These are phyloP conservation scores for Sordariomycetes sp. DNA, from an alignment of 2,329 filamentous ascomycete species.

Conservation along the genomic window DNA sequence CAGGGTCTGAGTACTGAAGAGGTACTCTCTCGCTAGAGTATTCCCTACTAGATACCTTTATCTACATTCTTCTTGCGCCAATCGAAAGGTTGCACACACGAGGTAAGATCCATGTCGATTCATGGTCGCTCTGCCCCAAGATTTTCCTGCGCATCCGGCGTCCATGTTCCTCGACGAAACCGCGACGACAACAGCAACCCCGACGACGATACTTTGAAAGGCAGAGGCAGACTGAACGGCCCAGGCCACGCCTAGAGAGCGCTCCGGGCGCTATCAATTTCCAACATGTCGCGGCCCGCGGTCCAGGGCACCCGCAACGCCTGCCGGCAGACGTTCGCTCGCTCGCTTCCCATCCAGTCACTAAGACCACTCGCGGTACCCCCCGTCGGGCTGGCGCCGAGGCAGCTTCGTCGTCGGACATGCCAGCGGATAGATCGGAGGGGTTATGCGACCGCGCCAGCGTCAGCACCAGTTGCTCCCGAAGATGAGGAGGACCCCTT, in stretches of 20 bases:
- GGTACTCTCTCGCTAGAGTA: neutral
- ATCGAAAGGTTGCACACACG: too few relatives aligned
- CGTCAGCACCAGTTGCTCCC: neutral
- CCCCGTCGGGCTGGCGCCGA: neutral
- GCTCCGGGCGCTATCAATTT: neutral
- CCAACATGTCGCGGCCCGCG: neutral
- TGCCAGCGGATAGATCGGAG: neutral
- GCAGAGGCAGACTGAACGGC: neutral
- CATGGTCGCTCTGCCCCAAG: neutral
- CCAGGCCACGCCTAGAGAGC: neutral
- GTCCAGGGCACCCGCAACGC: neutral
- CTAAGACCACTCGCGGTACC: neutral
- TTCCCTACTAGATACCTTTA: too few relatives aligned
- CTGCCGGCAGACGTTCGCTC: neutral
- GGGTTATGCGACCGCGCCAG: constrained; percentile 6
- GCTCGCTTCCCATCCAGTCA: neutral
- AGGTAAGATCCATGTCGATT: too few relatives aligned
- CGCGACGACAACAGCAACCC: neutral
- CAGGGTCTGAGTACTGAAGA: neutral
- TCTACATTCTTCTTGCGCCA: too few relatives aligned
- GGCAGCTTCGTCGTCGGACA: neutral
- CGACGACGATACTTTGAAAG: neutral
- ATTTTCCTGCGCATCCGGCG: neutral
- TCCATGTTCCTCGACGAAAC: neutral
- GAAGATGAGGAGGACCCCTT: neutral